Conservation (phyloP, 306 rosid species). For the Cucurbita argyrosperma region DNA sequence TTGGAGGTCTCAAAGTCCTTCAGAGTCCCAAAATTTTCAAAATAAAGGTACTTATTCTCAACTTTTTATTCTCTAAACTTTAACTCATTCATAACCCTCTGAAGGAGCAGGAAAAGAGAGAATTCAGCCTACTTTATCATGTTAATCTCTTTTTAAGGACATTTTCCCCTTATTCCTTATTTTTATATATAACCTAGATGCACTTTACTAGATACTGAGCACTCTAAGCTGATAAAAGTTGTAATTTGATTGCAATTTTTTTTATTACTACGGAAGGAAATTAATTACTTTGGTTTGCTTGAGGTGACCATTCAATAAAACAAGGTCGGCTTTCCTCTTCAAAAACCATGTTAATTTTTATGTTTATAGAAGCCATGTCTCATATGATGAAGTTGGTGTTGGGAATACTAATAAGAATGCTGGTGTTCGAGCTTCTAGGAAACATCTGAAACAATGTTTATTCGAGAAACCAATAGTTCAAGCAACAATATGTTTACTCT, state of each 20-base stretch:
- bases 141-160: background rate
- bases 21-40: conserved; percentile 22
- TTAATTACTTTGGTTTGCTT: background rate
- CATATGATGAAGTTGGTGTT: background rate
- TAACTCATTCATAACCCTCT: background rate
- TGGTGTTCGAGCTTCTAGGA: background rate
- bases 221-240: background rate
- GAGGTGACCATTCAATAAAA: background rate
- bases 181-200: background rate
- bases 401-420: background rate
- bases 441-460: background rate
- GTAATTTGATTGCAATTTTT: background rate
- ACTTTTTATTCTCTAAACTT: background rate
- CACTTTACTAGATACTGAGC: background rate
- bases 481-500: too few species aligned
- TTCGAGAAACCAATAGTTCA: background rate
- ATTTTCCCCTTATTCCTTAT: background rate
- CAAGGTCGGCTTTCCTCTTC: background rate
- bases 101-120: background rate
- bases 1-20: conserved; percentile 30
- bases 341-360: background rate
- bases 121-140: background rate
- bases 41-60: conserved; percentile 32
- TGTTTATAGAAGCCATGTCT: background rate
- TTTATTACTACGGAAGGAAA: background rate